Base-by-base conservation (phyloP, 2,329 filamentous ascomycete species). In the Trichoderma arundinaceum region DNA sequence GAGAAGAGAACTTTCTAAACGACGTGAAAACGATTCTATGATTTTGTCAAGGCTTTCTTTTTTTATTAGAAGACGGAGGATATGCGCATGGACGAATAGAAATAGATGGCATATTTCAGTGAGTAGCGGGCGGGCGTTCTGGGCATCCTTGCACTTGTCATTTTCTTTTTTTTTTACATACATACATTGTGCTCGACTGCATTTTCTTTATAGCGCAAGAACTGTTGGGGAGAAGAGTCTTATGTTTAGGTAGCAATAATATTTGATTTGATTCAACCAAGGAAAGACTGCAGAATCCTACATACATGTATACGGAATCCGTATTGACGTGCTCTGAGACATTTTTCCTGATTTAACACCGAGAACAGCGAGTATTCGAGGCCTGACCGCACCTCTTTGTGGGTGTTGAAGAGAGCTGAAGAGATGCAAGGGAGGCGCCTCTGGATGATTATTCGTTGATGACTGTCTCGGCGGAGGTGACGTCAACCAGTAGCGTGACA, bases 1-100 rank as follows among this genome's bases (percentile, higher is more conserved):
- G 88, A 90, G 78, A 88, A 83, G 80, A 79, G 84, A 72, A 76
- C 74, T 4, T 74, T 74, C n/a, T 84, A 44, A 60, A n/a, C 22
- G 52, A 57, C 28, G 35, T 44, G 60, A 38, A 17, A 57, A 51
- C 13, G 60, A 64, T 39, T 52, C 51, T 51, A 60, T 51, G 52
- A 57, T 57, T 46, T 56, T 46, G 28, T 56, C 51, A 52, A 62
- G 28, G 48, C 38, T 7, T 43, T 62, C 15, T 41, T 32, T 44
- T 33, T 12, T 28, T 28, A 28, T 28, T 28, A 28, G n/a, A 17
- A 64, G 22, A 39, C 1, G 12, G 10, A 22, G 7, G 60, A 10
- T 9, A 46, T 54, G 28, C 15, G 49, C 59, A 54, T 62, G 59
- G 15, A 41, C 15, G 44, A 32, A n/a, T 61, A 61, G 58, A 61